Conservation (phyloP, 371 early-diverging fungal species). For the Lichtheimia hyalospora region DNA sequence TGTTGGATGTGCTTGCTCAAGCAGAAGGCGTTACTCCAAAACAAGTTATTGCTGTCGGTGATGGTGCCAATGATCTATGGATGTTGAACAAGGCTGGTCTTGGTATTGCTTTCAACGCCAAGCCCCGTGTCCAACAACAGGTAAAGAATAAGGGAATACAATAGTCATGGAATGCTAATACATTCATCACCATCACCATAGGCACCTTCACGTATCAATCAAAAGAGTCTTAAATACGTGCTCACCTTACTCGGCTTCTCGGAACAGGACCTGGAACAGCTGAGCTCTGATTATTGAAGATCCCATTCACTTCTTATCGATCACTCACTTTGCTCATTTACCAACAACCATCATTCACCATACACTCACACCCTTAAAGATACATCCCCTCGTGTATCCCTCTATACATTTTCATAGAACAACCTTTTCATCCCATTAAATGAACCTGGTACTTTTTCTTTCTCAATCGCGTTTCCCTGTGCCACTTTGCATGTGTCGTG, state of each 20-base stretch:
- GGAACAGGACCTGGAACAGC: conserved; percentile 49
- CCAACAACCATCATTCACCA: background rate
- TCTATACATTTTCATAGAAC: too few species aligned
- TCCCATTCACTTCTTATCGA: background rate
- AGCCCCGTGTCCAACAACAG: conserved; percentile 92
- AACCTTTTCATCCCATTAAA: background rate
- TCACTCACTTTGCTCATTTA: background rate
- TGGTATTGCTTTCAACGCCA: conserved; percentile 99
- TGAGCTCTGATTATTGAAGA: conserved; percentile 19
- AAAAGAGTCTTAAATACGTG: conserved; percentile 82
- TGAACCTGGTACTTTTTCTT: background rate
- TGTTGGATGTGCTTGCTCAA: conserved; percentile 93
- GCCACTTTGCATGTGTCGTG: background rate
- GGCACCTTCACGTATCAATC: conserved; percentile 90
- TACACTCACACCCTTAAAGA: too few species aligned
- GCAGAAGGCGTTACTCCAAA: conserved; percentile 82
- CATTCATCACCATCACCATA: background rate
- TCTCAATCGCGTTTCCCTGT: background rate
- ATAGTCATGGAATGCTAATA: conserved; percentile 18
- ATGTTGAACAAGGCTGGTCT: conserved; percentile 97
- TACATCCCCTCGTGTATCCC: too few species aligned
- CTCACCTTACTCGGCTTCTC: conserved; percentile 58
- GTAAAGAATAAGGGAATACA: conserved; percentile 23
- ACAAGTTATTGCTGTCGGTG: conserved; percentile 98
- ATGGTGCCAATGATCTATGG: conserved; percentile 98